Evolutionary conservation across 1,284 basidiomycete species (phyloP), one percentile per base, ranked within the genome.

Genomic region (Ustilago esculenta): DNA sequence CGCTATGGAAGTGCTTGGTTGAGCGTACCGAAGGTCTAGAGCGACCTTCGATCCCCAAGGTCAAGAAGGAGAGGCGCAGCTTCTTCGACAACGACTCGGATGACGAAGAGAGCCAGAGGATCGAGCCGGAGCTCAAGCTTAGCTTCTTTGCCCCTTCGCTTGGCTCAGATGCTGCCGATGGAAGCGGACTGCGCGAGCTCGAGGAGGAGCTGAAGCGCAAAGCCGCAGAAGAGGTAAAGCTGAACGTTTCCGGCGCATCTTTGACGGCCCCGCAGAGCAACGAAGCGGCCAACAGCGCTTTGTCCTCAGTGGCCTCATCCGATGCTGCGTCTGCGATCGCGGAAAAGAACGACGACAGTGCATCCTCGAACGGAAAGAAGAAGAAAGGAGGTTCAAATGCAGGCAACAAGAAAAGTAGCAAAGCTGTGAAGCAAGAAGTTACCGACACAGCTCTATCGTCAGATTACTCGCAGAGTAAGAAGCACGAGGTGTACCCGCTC

Each of bases 1-100:
- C 80, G 1, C 45, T 81, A 32, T 80, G 79, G 78, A 63, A 76
- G 33, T 58, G 59, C 50, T 51, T 70, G 14, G 68, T 77, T 11
- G 76, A 77, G 57, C 69, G 76, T n/a, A 63, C 53, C 42, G 69
- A 72, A 32, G 69, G 69, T 14, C 11, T 66, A 17, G 68, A 71
- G 43, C 61, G 63, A 36, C 54, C 61, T 0, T 58, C 68, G 33
- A 34, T 52, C 9, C 68, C 63, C 18, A 66, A 71, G 40, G 40
- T 71, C 45, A 71, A 71, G 48, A 65, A 59, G 51, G 68, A 71
- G 50, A 54, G 58, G 30, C 57, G 68, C 40, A 52, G 63, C 58
- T 71, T 71, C 23, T 66, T 66, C 35, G 68, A 71, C 54, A 61
- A 66, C 27, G 68, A 71, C 45, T 66, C 63, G 40, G 68, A 71